phyloP scores from a whole-genome alignment of 108 stramenopile species.

The Conticribra weissflogii region DNA sequence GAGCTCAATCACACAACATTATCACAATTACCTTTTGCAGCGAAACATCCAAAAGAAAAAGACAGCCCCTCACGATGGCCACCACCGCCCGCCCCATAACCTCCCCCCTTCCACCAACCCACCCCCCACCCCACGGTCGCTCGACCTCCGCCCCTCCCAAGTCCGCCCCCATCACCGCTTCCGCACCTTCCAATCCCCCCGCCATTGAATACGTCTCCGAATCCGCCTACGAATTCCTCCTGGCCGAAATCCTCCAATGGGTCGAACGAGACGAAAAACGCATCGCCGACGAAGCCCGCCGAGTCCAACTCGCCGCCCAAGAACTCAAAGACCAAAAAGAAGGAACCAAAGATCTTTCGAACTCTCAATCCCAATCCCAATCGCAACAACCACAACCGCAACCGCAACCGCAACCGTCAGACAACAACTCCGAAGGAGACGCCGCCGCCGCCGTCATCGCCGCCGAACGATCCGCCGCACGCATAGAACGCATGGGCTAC shows the following conservation, averaged over 20 bases:
- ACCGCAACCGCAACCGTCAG: no score
- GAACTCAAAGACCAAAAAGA: background rate
- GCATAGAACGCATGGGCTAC: slow-evolving; percentile 93
- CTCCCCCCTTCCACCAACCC: slow-evolving; percentile 14
- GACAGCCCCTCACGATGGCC: slow-evolving; percentile 3
- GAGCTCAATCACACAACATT: no score
- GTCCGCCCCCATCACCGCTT: slow-evolving; percentile 3
- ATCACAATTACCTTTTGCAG: no score
- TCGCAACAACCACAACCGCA: no score
- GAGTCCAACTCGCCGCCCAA: slow-evolving; percentile 23
- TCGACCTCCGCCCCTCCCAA: slow-evolving; percentile 24
- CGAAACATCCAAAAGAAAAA: background rate
- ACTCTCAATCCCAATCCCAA: no score
- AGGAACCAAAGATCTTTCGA: no score
- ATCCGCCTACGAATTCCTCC: slow-evolving; percentile 75
- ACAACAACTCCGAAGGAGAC: slow-evolving; percentile 6
- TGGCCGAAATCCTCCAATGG: slow-evolving; percentile 76
- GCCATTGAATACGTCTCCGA: slow-evolving; percentile 69
- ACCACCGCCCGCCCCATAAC: slow-evolving; percentile 16
- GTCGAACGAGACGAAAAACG: slow-evolving; percentile 61
- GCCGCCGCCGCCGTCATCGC: slow-evolving; percentile 47
- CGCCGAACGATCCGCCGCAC: slow-evolving; percentile 80
- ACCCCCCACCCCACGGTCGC: slow-evolving; percentile 9
- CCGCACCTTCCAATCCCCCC: slow-evolving; percentile 1
- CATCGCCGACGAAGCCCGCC: slow-evolving; percentile 28